Evolutionary conservation across 129 eudicot genomes (phyloP).

Genomic region (Mikania micrantha): DNA sequence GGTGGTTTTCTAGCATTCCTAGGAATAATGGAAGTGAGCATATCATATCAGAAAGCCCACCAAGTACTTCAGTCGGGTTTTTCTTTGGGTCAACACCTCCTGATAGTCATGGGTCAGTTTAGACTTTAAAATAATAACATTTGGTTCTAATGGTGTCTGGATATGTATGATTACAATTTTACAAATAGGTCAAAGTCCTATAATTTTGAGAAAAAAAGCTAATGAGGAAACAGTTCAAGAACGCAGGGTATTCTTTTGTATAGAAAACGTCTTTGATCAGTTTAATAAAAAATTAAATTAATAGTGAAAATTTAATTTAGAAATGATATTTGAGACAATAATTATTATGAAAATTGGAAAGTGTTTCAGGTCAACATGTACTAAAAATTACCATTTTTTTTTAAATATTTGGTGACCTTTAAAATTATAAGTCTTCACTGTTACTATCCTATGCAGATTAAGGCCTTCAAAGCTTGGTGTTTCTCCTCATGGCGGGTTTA

Average conservation of each 20-base stretch:
- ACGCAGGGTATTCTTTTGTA: neutral
- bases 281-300: neutral
- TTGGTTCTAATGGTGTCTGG: neutral
- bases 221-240: neutral
- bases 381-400: neutral
- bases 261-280: neutral
- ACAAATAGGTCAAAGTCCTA: neutral
- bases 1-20: constrained; percentile 51
- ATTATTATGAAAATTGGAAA: neutral
- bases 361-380: neutral
- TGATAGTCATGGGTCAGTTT: constrained; percentile 69
- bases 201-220: neutral
- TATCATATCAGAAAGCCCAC: constrained; percentile 77
- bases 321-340: neutral
- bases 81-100: constrained; percentile 98
- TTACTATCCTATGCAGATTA: constrained; percentile 28
- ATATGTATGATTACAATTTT: neutral
- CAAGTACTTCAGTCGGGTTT: constrained; percentile 83
- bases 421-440: neutral
- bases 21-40: constrained; percentile 48
- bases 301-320: neutral
- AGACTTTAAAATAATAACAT: neutral
- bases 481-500: constrained; percentile 55
- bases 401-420: neutral
- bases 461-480: constrained; percentile 78